A percentile compares a stretch with the other conserved stretches of the same genome.
Conservation (phyloP, 352 stramenopile genomes). For the Phytopythium aichiense region DNA sequence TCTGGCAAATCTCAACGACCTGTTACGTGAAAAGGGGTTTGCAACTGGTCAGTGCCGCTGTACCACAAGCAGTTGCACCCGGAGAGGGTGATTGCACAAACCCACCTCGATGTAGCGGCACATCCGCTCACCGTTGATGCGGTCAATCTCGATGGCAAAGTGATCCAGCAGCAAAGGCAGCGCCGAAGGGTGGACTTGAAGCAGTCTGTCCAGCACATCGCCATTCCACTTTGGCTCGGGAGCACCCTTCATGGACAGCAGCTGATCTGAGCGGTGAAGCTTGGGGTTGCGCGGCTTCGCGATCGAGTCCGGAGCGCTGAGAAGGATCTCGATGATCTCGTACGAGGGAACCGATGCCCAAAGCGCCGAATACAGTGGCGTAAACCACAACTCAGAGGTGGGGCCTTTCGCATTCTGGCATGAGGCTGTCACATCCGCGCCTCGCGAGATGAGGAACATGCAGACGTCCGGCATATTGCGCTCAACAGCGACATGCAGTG, state of each 20-base stretch:
- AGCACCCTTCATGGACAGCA: conserved; percentile 14
- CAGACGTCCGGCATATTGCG: conserved; percentile 32
- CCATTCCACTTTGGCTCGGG: conserved; percentile 42
- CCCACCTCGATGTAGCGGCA: conserved; percentile 39
- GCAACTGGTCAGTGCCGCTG: not conserved
- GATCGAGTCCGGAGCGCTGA: conserved; percentile 39
- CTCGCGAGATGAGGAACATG: conserved; percentile 31
- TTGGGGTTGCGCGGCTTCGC: conserved; percentile 35
- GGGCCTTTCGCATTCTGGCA: conserved; percentile 34
- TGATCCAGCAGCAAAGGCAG: conserved; percentile 45
- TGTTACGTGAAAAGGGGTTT: conserved; percentile 5
- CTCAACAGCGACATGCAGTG: conserved; percentile 40
- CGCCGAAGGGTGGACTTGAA: conserved; percentile 32
- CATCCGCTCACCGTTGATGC: conserved; percentile 45
- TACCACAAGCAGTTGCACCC: not conserved
- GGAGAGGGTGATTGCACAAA: not conserved
- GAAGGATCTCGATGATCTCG: conserved; percentile 43
- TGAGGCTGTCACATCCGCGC: conserved; percentile 34
- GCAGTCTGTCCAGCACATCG: conserved; percentile 30
- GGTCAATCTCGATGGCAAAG: conserved; percentile 37
- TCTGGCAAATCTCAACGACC: conserved; percentile 35
- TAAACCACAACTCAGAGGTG: conserved; percentile 34
- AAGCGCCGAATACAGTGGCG: conserved; percentile 39
- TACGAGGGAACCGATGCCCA: conserved; percentile 31
- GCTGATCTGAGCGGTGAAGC: conserved; percentile 22